Evolutionary conservation across 2,329 filamentous ascomycete genomes (phyloP).

Genomic region (Ambrosiella cleistominuta): DNA sequence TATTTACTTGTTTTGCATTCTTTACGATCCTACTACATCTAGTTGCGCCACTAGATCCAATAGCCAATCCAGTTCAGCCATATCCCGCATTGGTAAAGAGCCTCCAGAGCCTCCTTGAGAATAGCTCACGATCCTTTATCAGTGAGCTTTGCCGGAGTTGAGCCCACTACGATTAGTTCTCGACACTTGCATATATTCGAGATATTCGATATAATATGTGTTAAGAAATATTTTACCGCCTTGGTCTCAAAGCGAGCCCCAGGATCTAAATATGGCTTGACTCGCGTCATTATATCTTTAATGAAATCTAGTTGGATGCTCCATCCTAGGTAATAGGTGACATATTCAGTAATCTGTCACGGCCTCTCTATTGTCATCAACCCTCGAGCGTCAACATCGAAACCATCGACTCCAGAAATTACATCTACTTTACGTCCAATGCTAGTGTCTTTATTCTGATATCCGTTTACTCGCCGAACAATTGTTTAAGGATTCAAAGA

Average conservation of each 20-base stretch:
- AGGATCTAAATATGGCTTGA: no score
- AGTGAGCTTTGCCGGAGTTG: not conserved
- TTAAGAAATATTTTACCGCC: not conserved
- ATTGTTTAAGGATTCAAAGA: not conserved
- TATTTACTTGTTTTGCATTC: not conserved
- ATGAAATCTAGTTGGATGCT: no score
- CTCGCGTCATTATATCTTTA: no score
- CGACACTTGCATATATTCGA: no score
- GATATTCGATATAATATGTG: not conserved
- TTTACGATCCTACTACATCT: not conserved
- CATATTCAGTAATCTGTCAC: not conserved
- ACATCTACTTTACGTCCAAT: not conserved
- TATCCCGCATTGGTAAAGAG: not conserved
- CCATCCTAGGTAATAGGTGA: slow-evolving; percentile 4
- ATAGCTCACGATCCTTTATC: slow-evolving; percentile 1
- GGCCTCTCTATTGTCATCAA: not conserved
- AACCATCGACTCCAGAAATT: not conserved
- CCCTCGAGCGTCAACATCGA: not conserved
- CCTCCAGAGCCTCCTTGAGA: not conserved
- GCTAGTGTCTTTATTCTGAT: not conserved
- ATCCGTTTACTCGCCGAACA: not conserved
- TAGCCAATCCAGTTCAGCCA: not conserved
- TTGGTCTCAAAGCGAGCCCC: no score
- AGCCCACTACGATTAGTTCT: not conserved
- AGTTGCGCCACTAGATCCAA: not conserved